These are phyloP conservation scores for Mucor saturninus DNA, from an alignment of 371 early-diverging fungal species.

Conservation along the genomic window DNA sequence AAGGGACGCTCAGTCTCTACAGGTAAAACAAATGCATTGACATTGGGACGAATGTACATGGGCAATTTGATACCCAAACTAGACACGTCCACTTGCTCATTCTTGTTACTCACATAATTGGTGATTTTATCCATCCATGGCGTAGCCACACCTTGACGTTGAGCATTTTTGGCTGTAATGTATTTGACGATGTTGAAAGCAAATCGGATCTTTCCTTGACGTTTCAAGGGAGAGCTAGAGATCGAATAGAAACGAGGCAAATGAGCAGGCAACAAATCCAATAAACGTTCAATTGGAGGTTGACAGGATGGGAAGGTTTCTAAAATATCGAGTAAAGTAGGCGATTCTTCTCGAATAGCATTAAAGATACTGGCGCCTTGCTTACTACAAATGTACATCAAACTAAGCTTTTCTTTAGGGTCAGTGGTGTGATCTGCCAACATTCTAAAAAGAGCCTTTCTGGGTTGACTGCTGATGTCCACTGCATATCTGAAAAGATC, in stretches of 20 bases:
- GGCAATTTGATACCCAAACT: slow-evolving; percentile 29
- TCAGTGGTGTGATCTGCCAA: slow-evolving; percentile 80
- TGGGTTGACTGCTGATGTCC: slow-evolving; percentile 75
- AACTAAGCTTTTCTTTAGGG: slow-evolving; percentile 65
- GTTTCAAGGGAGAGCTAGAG: slow-evolving; percentile 66
- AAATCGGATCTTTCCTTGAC: slow-evolving; percentile 60
- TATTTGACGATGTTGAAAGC: slow-evolving; percentile 91
- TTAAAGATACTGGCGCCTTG: slow-evolving; percentile 76
- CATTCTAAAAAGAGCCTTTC: slow-evolving; percentile 81
- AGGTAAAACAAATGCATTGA: slow-evolving; percentile 67
- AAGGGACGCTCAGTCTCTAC: slow-evolving; percentile 57
- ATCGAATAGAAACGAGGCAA: slow-evolving; percentile 91
- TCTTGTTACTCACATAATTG: slow-evolving; percentile 36
- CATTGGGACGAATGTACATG: slow-evolving; percentile 63
- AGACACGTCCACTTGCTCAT: slow-evolving; percentile 19
- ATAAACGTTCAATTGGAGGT: slow-evolving; percentile 66
- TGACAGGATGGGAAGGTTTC: slow-evolving; percentile 74
- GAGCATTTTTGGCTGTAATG: slow-evolving; percentile 44
- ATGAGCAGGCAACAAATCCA: slow-evolving; percentile 79
- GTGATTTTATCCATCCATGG: slow-evolving; percentile 77
- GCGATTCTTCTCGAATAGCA: slow-evolving; percentile 65
- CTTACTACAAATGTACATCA: slow-evolving; percentile 80
- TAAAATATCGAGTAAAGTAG: slow-evolving; percentile 80
- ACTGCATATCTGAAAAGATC: slow-evolving; percentile 72
- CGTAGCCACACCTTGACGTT: slow-evolving; percentile 79